Base-by-base conservation (phyloP, 1,284 basidiomycete genomes). In the Microbotryomycetes sp. region DNA sequence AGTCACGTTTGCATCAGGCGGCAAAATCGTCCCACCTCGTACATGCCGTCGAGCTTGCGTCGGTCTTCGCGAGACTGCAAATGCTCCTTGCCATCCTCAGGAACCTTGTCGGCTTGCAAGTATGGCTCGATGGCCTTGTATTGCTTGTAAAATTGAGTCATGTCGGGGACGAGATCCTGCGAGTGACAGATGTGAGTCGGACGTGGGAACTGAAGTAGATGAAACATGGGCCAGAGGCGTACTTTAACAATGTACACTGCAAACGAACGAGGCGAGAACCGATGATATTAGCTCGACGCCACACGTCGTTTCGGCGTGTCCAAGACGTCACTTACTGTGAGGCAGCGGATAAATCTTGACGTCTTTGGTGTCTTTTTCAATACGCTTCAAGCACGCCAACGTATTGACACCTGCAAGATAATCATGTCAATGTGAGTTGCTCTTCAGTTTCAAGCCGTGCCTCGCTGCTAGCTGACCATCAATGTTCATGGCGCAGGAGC, bases 401-500 rank as follows among this genome's bases (percentile, higher is more conserved):
- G 94, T 98, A 82, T 97, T 97, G 62, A 75, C 73, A 50, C 65
- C 65, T 66, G 50, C 15, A 9, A 42, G 36, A 25, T 5, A 6
- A 3, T 0, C 12, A 4, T 22, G 30, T 3, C 30, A 25, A 16
- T 4, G 19, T 15, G 2, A 0, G 36, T 42, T 19, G 22, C 36
- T 42, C 12, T 4, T 50, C 19, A 50, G 26, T 23, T 55, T 4
- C 15, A 26, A 3, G 6, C 32, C n/a, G 16, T 42, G 3, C 2
- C 12, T 15, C 25, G 4, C 30, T 15, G 4, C 23, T n/a, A 5
- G 19, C 26, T 25, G 25, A 65, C 94, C 94, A 77, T 97, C 87
- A 75, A 97, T 91, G 82, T 97, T 97, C 94, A 98, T 97, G 64
- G 94, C 93, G 76, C 94, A 98, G 19, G 89, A 93, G 50, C 94